These are phyloP conservation scores for Bryoglossum gracile DNA, from an alignment of 495 filamentous ascomycete species.

Conservation along the genomic window DNA sequence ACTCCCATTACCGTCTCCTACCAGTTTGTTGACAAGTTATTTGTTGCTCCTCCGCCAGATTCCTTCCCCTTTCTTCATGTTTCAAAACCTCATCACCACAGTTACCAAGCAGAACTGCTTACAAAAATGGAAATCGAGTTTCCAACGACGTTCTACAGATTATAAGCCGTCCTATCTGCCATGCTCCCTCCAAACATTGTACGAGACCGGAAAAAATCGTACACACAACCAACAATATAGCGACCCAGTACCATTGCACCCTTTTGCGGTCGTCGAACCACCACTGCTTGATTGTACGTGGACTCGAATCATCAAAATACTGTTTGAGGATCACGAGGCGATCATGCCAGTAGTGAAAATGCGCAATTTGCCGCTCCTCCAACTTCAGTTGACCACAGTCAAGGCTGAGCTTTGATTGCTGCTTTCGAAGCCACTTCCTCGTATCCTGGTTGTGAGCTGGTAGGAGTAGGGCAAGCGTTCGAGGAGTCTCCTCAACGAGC, in stretches of 20 bases:
- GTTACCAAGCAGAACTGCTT: too few relatives aligned
- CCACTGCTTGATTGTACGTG: conserved; percentile 38
- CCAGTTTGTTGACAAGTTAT: too few relatives aligned
- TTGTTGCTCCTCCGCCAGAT: too few relatives aligned
- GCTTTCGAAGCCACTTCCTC: conserved; percentile 25
- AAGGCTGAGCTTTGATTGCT: neutral
- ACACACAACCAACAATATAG: conserved; percentile 37
- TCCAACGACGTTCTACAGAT: too few relatives aligned
- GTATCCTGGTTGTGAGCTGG: conserved; percentile 27
- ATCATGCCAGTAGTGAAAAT: conserved; percentile 43
- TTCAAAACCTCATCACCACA: too few relatives aligned
- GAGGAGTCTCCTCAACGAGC: conserved; percentile 38
- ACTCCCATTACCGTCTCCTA: too few relatives aligned
- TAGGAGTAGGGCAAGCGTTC: conserved; percentile 36
- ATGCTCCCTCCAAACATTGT: conserved; percentile 37
- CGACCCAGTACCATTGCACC: conserved; percentile 50
- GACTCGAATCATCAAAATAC: conserved; percentile 41
- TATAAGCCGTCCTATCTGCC: too few relatives aligned
- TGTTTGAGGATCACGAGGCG: conserved; percentile 43
- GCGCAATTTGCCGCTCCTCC: conserved; percentile 33
- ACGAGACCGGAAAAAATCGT: conserved; percentile 44
- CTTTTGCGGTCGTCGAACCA: conserved; percentile 43
- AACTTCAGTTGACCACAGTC: conserved; percentile 25
- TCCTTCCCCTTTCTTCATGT: too few relatives aligned
- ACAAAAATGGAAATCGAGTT: too few relatives aligned